Evolutionary conservation across 805 yeast genomes (phyloP).

Genomic region (Lachancea dasiensis): DNA sequence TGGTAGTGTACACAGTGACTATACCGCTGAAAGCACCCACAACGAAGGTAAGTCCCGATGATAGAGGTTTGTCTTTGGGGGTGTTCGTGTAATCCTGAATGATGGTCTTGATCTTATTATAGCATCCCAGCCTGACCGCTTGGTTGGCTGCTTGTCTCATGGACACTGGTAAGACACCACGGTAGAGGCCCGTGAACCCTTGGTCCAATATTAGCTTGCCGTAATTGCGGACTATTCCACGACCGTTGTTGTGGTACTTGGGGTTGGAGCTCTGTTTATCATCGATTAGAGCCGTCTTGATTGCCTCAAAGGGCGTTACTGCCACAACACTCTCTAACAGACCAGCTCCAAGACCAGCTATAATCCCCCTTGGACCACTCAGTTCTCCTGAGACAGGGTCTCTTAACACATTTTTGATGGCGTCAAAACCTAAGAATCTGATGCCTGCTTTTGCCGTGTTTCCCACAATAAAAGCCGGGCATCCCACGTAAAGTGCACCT

Average conservation of each 20-base stretch:
- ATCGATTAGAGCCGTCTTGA: conserved; percentile 92
- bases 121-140: conserved; percentile 90
- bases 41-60: conserved; percentile 72
- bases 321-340: conserved; percentile 86
- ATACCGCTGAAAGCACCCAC: conserved; percentile 90
- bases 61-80: conserved; percentile 66
- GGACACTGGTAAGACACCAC: conserved; percentile 89
- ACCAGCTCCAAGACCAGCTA: conserved; percentile 98
- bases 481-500: conserved; percentile 79
- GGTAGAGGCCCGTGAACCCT: conserved; percentile 78
- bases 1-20: conserved; percentile 84
- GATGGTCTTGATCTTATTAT: conserved; percentile 76
- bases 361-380: conserved; percentile 82
- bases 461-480: conserved; percentile 94
- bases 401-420: conserved; percentile 66
- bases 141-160: conserved; percentile 94
- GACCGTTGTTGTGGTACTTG: conserved; percentile 55
- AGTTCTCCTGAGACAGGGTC: conserved; percentile 78
- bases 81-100: conserved; percentile 65
- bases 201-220: conserved; percentile 58
- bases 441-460: conserved; percentile 96
- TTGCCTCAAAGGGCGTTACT: conserved; percentile 95
- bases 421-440: conserved; percentile 87
- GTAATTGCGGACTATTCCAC: conserved; percentile 48
- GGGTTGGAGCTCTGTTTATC: conserved; percentile 77